Conservation (phyloP, 2,329 filamentous ascomycete genomes). For the Orbilia quercus region DNA sequence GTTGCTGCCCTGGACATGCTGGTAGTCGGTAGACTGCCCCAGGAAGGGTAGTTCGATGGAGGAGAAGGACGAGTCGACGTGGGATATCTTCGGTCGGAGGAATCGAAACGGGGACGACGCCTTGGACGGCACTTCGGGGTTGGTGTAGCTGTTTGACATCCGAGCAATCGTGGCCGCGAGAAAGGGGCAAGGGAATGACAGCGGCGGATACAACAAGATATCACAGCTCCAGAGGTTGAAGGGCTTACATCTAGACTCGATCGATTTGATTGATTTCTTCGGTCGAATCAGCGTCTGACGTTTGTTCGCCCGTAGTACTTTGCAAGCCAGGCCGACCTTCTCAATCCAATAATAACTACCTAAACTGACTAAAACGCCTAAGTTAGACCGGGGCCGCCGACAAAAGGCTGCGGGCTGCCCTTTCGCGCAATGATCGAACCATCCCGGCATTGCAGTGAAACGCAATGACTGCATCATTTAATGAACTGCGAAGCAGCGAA, state of each 20-base stretch:
- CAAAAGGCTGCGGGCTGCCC: no score
- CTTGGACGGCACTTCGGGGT: constrained; percentile 12
- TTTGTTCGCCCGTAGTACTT: no score
- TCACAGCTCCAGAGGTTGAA: no score
- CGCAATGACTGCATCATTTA: neutral
- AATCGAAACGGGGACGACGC: constrained; percentile 32
- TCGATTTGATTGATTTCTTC: no score
- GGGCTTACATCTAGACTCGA: no score
- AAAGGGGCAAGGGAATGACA: no score
- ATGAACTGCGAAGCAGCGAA: neutral
- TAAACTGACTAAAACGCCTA: no score
- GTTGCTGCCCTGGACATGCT: constrained; percentile 12
- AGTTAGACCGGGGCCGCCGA: no score
- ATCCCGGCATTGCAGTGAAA: neutral
- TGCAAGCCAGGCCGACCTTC: constrained; percentile 6
- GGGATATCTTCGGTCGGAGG: constrained; percentile 33
- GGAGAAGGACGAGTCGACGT: constrained; percentile 25
- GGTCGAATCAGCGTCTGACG: no score
- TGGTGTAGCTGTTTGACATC: constrained; percentile 37
- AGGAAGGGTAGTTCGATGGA: constrained; percentile 41
- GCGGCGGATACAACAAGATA: no score
- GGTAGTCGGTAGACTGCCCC: constrained; percentile 20
- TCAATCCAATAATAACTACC: constrained; percentile 18
- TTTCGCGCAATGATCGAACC: neutral
- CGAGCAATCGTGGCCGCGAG: neutral